phyloP scores from a whole-genome alignment of 2,329 filamentous ascomycete genomes.

The Penicillium sp. region DNA sequence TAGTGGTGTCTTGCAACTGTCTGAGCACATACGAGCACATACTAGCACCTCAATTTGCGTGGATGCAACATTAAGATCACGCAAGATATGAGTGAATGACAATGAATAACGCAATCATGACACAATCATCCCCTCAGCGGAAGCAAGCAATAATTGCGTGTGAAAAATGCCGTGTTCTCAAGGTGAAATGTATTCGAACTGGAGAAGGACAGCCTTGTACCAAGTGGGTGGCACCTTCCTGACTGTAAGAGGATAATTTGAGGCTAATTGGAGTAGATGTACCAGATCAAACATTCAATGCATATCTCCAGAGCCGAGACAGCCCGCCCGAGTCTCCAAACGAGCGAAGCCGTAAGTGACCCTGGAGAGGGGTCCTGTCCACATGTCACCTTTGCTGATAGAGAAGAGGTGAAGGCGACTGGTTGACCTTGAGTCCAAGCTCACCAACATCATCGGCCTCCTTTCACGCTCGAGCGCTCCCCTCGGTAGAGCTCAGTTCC shows the following conservation, averaged over 20 bases:
- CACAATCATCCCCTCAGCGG: neutral
- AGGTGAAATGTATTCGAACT: conserved; percentile 25
- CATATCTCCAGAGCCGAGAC: conserved; percentile 18
- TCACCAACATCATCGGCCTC: neutral
- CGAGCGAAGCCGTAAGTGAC: conserved; percentile 1
- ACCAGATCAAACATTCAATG: conserved; percentile 22
- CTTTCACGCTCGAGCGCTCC: neutral
- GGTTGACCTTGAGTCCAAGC: neutral
- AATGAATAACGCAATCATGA: neutral
- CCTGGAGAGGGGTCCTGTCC: neutral
- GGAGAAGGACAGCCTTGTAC: conserved; percentile 21
- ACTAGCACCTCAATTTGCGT: neutral
- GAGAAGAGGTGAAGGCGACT: neutral
- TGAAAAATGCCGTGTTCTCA: conserved; percentile 27
- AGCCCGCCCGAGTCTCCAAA: conserved; percentile 14
- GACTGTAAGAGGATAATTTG: no score
- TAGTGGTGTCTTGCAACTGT: neutral
- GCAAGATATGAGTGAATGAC: neutral
- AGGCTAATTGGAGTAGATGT: conserved; percentile 22
- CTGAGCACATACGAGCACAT: neutral
- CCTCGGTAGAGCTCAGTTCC: neutral
- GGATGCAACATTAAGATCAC: neutral
- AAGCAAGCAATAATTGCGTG: conserved; percentile 22
- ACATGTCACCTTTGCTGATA: neutral
- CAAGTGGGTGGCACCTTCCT: conserved; percentile 9